Conservation (phyloP, 2,329 filamentous ascomycete species). For the Xylariaceae sp. region DNA sequence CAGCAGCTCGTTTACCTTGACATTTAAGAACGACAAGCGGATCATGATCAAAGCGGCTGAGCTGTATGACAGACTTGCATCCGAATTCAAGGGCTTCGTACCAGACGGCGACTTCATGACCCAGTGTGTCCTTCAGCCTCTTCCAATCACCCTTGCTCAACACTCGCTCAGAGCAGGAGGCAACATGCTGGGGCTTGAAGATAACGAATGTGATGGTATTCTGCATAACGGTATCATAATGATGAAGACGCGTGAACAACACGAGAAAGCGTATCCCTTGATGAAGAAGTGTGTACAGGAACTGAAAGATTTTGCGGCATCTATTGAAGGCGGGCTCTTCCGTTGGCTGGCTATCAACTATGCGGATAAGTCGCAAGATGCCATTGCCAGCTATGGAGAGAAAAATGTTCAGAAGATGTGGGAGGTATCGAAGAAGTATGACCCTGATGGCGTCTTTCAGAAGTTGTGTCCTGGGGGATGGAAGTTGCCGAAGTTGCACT, state of each 20-base stretch:
- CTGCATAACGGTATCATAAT: not conserved
- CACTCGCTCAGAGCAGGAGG: not conserved
- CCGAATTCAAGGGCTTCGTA: slow-evolving; percentile 3
- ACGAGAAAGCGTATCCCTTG: not conserved
- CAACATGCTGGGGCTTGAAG: slow-evolving; percentile 10
- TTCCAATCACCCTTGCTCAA: slow-evolving; percentile 2
- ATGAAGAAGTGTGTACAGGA: not conserved
- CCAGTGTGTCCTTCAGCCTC: slow-evolving; percentile 16
- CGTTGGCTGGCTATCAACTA: slow-evolving; percentile 14
- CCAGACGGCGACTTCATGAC: slow-evolving; percentile 14
- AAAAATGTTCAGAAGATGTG: slow-evolving; percentile 2
- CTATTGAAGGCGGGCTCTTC: slow-evolving; percentile 1
- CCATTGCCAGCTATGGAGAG: slow-evolving; percentile 10
- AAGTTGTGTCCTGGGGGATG: slow-evolving; percentile 13
- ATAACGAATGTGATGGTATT: slow-evolving; percentile 1
- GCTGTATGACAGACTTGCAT: slow-evolving; percentile 6
- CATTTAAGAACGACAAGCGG: slow-evolving; percentile 14
- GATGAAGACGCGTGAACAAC: slow-evolving; percentile 5
- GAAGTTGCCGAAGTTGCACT: slow-evolving; percentile 1
- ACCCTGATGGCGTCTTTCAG: slow-evolving; percentile 13
- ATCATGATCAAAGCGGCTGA: slow-evolving; percentile 12
- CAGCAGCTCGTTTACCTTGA: slow-evolving; percentile 13
- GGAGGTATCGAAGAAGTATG: slow-evolving; percentile 5
- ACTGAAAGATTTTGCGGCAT: slow-evolving; percentile 1
- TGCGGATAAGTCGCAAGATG: slow-evolving; percentile 5